phyloP scores from a whole-genome alignment of 192 early-diverging fungal species.

The Mortierella alpina region DNA sequence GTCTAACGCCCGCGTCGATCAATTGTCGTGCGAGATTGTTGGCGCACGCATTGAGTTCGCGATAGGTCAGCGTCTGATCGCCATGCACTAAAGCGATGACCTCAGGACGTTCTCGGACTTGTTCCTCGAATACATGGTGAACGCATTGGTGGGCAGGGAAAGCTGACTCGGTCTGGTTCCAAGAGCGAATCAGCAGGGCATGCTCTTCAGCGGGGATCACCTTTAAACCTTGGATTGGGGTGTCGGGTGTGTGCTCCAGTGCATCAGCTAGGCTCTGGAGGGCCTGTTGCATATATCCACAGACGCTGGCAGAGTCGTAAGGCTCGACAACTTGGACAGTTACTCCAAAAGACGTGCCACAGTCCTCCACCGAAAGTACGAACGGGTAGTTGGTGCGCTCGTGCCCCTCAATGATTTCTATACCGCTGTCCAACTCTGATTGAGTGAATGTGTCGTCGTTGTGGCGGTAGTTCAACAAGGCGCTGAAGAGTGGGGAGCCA shows the following conservation, averaged over 20 bases:
- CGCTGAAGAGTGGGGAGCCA: slow-evolving; percentile 1
- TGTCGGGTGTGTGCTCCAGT: background rate
- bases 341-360: background rate
- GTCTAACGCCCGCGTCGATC: slow-evolving; percentile 2
- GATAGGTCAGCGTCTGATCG: slow-evolving; percentile 10
- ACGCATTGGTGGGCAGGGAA: background rate
- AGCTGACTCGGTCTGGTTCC: background rate
- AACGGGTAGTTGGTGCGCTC: slow-evolving; percentile 13
- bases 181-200: background rate
- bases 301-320: background rate
- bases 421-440: background rate
- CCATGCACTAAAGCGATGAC: slow-evolving; percentile 10
- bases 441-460: background rate
- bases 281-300: slow-evolving; percentile 7
- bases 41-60: slow-evolving; percentile 7
- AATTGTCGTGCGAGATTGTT: slow-evolving; percentile 16
- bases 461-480: slow-evolving; percentile 6
- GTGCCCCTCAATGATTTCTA: background rate
- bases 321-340: background rate
- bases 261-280: slow-evolving; percentile 3
- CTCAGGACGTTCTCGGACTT: background rate
- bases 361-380: background rate
- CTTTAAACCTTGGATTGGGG: background rate
- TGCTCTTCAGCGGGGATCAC: slow-evolving; percentile 6
- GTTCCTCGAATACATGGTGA: slow-evolving; percentile 11